phyloP scores from a whole-genome alignment of 2,329 filamentous ascomycete species.

The Curvularia verruculosa region DNA sequence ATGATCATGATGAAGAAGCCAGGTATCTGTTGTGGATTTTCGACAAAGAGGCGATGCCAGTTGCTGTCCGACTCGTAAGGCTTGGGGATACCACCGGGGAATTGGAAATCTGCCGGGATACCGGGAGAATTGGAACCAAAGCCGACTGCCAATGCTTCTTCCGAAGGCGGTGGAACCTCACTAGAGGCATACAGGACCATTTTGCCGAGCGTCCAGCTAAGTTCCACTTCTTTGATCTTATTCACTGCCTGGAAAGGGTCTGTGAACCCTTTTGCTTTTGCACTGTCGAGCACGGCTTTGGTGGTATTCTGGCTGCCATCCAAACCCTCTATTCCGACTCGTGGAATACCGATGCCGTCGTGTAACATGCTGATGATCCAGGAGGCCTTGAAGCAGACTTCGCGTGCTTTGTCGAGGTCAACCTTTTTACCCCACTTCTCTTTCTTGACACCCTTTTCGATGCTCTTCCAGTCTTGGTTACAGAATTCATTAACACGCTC shows the following conservation, averaged over 20 bases:
- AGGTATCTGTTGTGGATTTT: constrained; percentile 69
- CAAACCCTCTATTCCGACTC: constrained; percentile 75
- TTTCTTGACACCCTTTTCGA: constrained; percentile 68
- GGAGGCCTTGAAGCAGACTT: constrained; percentile 96
- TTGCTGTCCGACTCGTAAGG: constrained; percentile 56
- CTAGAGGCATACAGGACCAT: constrained; percentile 95
- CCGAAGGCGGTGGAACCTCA: constrained; percentile 72
- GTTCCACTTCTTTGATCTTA: constrained; percentile 87
- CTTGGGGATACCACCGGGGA: constrained; percentile 65
- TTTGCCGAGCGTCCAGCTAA: constrained; percentile 96
- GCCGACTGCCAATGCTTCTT: constrained; percentile 75
- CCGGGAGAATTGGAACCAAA: constrained; percentile 83
- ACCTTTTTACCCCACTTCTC: constrained; percentile 78
- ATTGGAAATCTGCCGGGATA: constrained; percentile 80
- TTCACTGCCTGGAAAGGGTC: constrained; percentile 92
- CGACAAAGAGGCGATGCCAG: constrained; percentile 67
- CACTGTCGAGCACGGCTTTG: constrained; percentile 69
- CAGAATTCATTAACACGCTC: constrained; percentile 84
- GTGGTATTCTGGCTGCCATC: constrained; percentile 69
- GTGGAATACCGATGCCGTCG: constrained; percentile 91
- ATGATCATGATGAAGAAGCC: constrained; percentile 79
- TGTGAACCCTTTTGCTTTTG: constrained; percentile 75
- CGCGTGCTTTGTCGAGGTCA: constrained; percentile 73
- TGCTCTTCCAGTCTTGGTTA: constrained; percentile 78
- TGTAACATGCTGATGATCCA: constrained; percentile 98